A percentile compares a stretch with the other conserved stretches of the same genome.
These are phyloP conservation scores for Hygrophoropsis aurantiaca DNA, from an alignment of 768 basidiomycete species.

Conservation along the genomic window DNA sequence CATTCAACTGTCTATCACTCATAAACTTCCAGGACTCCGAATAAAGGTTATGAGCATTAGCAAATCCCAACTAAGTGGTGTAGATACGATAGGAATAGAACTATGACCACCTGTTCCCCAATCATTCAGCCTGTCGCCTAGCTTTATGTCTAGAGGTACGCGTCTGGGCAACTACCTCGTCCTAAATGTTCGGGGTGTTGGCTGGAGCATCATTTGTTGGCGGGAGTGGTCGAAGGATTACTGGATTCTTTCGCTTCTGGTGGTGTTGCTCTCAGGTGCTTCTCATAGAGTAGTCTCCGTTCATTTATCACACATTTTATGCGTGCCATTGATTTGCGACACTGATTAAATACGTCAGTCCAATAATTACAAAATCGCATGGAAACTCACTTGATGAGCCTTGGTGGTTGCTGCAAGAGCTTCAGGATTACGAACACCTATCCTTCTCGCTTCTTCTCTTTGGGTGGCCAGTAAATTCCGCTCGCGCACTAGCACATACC, in stretches of 20 bases:
- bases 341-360: constrained; percentile 43
- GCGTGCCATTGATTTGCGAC: constrained; percentile 93
- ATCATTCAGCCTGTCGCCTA: background rate
- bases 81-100: background rate
- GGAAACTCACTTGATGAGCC: constrained; percentile 44
- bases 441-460: constrained; percentile 68
- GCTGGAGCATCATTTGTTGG: background rate
- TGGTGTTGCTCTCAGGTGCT: constrained; percentile 18
- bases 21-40: too few species aligned
- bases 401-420: constrained; percentile 27
- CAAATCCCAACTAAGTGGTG: background rate
- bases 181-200: background rate
- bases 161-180: constrained; percentile 1
- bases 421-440: constrained; percentile 41
- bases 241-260: constrained; percentile 8
- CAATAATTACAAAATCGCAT: background rate
- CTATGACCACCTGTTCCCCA: too few species aligned
- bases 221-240: background rate
- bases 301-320: constrained; percentile 93
- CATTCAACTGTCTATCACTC: too few species aligned
- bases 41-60: too few species aligned
- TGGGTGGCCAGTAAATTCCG: constrained; percentile 90
- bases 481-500: constrained; percentile 90
- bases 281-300: constrained; percentile 78
- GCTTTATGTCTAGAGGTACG: constrained; percentile 5